phyloP scores from a whole-genome alignment of 176 grass and related monocot genomes.

The Hsuehochloa calcarea region DNA sequence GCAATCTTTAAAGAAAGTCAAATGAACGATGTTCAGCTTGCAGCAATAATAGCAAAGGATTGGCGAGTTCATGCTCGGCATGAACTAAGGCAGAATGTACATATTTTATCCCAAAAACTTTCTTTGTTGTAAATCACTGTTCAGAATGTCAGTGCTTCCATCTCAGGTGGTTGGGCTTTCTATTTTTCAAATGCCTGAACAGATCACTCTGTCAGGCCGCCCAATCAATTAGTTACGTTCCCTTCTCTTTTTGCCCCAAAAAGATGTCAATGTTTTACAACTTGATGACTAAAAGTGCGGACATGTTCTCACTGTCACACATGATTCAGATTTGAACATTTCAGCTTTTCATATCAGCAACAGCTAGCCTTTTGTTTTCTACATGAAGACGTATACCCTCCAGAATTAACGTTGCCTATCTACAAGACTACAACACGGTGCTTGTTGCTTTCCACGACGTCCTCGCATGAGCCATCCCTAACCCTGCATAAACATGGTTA shows the following conservation, averaged over 20 bases:
- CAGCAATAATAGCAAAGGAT: background rate
- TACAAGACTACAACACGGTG: background rate
- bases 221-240: background rate
- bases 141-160: slow-evolving; percentile 15
- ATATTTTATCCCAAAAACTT: background rate
- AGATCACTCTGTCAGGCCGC: background rate
- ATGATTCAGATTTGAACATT: background rate
- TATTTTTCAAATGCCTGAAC: background rate
- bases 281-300: background rate
- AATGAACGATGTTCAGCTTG: background rate
- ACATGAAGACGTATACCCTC: background rate
- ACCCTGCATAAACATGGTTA: background rate
- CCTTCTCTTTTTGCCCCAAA: background rate
- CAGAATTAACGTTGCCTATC: background rate
- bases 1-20: slow-evolving; percentile 4
- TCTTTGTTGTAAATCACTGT: background rate
- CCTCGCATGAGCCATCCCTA: background rate
- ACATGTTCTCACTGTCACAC: background rate
- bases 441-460: slow-evolving; percentile 14
- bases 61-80: slow-evolving; percentile 22
- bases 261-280: background rate
- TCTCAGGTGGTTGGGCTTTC: background rate
- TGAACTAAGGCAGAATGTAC: background rate
- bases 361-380: background rate
- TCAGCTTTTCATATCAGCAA: background rate